Evolutionary conservation across 345 rosid species (phyloP).

Genomic region (Iberis pinnata): DNA sequence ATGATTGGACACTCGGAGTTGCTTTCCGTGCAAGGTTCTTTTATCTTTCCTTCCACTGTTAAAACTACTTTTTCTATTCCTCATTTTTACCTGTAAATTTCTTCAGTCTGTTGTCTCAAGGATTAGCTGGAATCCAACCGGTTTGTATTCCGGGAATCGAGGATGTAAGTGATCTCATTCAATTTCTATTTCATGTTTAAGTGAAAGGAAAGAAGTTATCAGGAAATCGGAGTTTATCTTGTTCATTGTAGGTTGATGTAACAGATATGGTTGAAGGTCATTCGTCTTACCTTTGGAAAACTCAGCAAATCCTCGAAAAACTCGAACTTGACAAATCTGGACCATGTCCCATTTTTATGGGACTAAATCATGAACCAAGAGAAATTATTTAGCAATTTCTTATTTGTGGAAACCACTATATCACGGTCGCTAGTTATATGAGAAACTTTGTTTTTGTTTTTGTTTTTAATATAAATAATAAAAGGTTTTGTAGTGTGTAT

Average conservation of each 20-base stretch:
- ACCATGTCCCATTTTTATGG: too few species aligned
- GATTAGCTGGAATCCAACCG: slow-evolving; percentile 95
- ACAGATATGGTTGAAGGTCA: slow-evolving; percentile 76
- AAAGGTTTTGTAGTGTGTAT: too few species aligned
- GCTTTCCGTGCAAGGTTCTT: slow-evolving; percentile 93
- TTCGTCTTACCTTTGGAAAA: slow-evolving; percentile 81
- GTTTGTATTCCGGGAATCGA: slow-evolving; percentile 61
- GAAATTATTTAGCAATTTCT: too few species aligned
- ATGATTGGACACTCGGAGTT: slow-evolving; percentile 91
- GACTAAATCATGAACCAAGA: too few species aligned
- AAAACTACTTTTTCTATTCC: background rate
- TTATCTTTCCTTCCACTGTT: background rate
- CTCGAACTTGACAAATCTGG: slow-evolving; percentile 68
- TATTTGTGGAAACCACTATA: too few species aligned
- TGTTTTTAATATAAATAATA: too few species aligned
- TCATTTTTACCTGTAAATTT: background rate
- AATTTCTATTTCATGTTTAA: background rate
- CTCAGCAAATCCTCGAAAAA: slow-evolving; percentile 59
- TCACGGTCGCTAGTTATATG: too few species aligned
- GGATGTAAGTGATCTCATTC: slow-evolving; percentile 45
- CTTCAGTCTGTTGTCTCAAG: slow-evolving; percentile 73
- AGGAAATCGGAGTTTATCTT: too few species aligned
- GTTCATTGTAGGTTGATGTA: slow-evolving; percentile 54
- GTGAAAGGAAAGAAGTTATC: background rate
- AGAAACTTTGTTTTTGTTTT: too few species aligned